Evolutionary conservation across 1,284 basidiomycete species (phyloP).

Genomic region (Rhodotorula mucilaginosa): DNA sequence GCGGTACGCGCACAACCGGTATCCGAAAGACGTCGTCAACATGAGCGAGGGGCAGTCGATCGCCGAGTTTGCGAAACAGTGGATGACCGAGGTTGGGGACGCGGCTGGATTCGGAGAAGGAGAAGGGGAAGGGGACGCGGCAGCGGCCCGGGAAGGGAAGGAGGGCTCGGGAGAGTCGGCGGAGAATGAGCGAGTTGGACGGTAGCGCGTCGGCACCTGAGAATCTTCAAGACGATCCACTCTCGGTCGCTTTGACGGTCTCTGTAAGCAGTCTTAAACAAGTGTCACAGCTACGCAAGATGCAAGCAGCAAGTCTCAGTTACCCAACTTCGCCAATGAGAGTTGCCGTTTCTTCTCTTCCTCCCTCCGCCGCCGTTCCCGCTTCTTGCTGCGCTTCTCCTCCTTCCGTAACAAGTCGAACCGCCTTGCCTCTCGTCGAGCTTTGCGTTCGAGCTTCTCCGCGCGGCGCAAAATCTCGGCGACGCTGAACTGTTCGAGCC

Average conservation of each 20-base stretch:
- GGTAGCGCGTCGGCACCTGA: neutral
- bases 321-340: too few species aligned
- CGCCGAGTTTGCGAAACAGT: slow-evolving; percentile 58
- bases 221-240: too few species aligned
- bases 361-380: too few species aligned
- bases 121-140: neutral
- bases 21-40: slow-evolving; percentile 80
- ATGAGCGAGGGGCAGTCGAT: slow-evolving; percentile 71
- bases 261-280: too few species aligned
- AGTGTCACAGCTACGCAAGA: too few species aligned
- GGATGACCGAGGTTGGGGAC: slow-evolving; percentile 18
- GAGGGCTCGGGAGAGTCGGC: neutral
- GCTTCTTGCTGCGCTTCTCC: neutral
- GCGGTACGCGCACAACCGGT: slow-evolving; percentile 81
- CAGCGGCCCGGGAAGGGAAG: neutral
- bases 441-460: neutral
- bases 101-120: neutral
- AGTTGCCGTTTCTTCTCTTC: too few species aligned
- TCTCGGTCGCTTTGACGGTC: too few species aligned
- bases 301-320: too few species aligned
- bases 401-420: neutral
- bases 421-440: neutral
- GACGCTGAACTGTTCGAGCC: neutral
- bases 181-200: neutral
- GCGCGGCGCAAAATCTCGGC: neutral